These are phyloP conservation scores for Hippophae gyantsensis DNA, from an alignment of 306 rosid genomes.

Conservation along the genomic window DNA sequence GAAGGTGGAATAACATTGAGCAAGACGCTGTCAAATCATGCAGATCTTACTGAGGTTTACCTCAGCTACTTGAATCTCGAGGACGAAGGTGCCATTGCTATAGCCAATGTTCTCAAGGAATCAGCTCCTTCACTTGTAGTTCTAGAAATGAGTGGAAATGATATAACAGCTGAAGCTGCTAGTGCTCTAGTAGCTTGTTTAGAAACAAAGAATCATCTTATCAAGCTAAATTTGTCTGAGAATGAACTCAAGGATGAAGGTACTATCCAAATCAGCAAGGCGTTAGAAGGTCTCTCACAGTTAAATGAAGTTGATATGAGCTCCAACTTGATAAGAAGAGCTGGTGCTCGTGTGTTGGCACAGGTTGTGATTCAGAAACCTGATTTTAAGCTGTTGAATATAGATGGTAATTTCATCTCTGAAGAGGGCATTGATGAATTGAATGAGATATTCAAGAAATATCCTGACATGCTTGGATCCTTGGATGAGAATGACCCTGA, in stretches of 20 bases:
- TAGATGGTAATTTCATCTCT: constrained; percentile 73
- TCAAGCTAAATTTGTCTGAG: constrained; percentile 66
- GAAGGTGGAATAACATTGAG: constrained; percentile 73
- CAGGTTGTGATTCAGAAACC: constrained; percentile 53
- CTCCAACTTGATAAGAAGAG: constrained; percentile 47
- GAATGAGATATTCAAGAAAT: constrained; percentile 46
- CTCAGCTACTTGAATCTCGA: constrained; percentile 82
- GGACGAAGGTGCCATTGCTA: constrained; percentile 65
- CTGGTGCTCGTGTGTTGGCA: constrained; percentile 76
- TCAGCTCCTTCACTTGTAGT: constrained; percentile 74
- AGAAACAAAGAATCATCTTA: constrained; percentile 40
- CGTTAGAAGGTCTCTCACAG: constrained; percentile 43
- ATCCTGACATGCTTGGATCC: constrained; percentile 49
- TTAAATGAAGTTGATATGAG: constrained; percentile 77
- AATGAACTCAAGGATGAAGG: constrained; percentile 93
- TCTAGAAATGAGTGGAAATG: constrained; percentile 84
- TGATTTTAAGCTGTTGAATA: constrained; percentile 53
- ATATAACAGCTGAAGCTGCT: constrained; percentile 65
- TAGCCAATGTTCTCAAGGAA: constrained; percentile 54
- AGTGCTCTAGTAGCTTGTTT: constrained; percentile 55
- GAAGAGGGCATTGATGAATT: constrained; percentile 73
- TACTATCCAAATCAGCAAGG: constrained; percentile 51
- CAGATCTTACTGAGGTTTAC: constrained; percentile 57
- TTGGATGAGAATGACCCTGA: constrained; percentile 88
- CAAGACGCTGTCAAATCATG: constrained; percentile 57